Evolutionary conservation across 805 yeast species (phyloP).

Genomic region (Yarrowia divulgata): DNA sequence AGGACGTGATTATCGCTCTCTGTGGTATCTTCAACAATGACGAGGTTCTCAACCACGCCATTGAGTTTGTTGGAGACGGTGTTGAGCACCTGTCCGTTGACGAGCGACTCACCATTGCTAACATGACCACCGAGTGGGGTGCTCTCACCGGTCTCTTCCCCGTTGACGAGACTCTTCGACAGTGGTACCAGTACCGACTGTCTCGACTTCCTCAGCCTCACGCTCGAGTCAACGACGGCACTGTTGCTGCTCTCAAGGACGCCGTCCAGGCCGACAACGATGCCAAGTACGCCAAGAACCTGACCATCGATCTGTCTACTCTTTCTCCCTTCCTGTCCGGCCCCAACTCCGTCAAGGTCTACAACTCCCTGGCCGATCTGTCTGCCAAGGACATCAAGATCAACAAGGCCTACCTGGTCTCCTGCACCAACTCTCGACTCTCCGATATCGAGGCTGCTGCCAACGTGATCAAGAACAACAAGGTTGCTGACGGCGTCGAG

Average conservation of each 20-base stretch:
- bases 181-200: conserved; percentile 78
- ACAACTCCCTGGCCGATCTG: conserved; percentile 77
- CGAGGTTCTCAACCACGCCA: conserved; percentile 91
- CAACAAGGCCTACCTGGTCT: conserved; percentile 95
- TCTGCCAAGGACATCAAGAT: conserved; percentile 75
- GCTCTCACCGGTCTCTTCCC: conserved; percentile 97
- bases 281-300: conserved; percentile 87
- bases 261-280: conserved; percentile 69
- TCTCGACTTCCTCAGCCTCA: conserved; percentile 70
- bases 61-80: conserved; percentile 89
- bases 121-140: conserved; percentile 99
- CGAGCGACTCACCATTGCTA: conserved; percentile 89
- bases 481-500: conserved; percentile 88
- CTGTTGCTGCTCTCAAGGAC: conserved; percentile 61
- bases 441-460: conserved; percentile 96
- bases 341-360: conserved; percentile 95
- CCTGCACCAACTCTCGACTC: conserved; percentile 94
- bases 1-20: conserved; percentile 94
- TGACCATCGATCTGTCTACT: conserved; percentile 78
- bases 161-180: conserved; percentile 78
- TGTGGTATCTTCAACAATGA: conserved; percentile 93
- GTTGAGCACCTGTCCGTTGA: conserved; percentile 74
- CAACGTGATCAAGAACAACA: conserved; percentile 76
- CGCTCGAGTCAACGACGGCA: conserved; percentile 75
- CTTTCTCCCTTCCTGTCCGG: conserved; percentile 92